Evolutionary conservation across 345 rosid genomes (phyloP).

Genomic region (Melastoma malabathricum): DNA sequence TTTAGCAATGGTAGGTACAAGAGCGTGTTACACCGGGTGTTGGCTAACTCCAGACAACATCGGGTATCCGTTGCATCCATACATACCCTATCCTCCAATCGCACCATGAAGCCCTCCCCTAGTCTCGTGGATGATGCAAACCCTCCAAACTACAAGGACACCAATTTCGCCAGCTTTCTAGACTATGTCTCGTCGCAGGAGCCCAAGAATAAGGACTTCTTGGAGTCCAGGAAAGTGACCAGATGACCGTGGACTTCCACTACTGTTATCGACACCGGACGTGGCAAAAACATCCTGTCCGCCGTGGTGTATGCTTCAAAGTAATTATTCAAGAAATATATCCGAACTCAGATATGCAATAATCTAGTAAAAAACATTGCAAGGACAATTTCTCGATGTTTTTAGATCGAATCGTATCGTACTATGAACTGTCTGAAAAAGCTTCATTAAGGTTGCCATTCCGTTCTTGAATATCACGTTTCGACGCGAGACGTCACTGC

Average conservation of each 20-base stretch:
- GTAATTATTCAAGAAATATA: too few species aligned
- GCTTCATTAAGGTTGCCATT: too few species aligned
- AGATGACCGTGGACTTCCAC: neutral
- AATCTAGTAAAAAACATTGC: too few species aligned
- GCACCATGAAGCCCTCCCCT: constrained; percentile 31
- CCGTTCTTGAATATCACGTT: too few species aligned
- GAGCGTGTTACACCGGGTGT: constrained; percentile 72
- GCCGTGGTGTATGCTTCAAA: too few species aligned
- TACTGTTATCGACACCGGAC: neutral
- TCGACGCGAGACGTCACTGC: too few species aligned
- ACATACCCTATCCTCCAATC: constrained; percentile 40
- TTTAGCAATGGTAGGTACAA: constrained; percentile 86
- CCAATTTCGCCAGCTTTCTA: constrained; percentile 63
- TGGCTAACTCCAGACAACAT: constrained; percentile 37
- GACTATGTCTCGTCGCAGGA: constrained; percentile 48
- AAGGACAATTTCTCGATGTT: too few species aligned
- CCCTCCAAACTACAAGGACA: constrained; percentile 45
- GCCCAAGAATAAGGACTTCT: constrained; percentile 60
- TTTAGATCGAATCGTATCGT: too few species aligned
- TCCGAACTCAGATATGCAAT: too few species aligned
- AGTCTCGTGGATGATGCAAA: constrained; percentile 32
- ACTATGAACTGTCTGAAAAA: too few species aligned
- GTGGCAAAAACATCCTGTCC: neutral
- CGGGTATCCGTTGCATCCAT: constrained; percentile 73
- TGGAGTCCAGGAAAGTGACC: constrained; percentile 54